Evolutionary conservation across 2,329 filamentous ascomycete genomes (phyloP).

Genomic region (Akanthomyces dipterigenus): DNA sequence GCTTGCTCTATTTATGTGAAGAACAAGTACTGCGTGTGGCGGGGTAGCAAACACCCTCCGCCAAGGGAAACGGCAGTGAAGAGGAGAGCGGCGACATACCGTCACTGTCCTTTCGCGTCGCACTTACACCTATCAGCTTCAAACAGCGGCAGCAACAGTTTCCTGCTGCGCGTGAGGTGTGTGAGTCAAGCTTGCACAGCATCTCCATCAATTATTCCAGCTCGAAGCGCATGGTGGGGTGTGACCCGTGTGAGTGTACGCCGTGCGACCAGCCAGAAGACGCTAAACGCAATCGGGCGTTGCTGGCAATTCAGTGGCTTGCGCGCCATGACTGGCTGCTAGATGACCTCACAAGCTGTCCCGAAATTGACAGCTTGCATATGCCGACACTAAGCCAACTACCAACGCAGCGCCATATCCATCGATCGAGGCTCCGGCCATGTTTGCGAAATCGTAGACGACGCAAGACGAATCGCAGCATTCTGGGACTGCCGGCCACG

Average conservation of each 20-base stretch:
- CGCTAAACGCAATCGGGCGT: conserved; percentile 7
- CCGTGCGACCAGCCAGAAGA: not conserved
- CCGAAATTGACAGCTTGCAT: conserved; percentile 8
- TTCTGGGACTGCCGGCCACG: not conserved
- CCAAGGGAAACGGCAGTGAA: not conserved
- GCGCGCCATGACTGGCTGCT: not conserved
- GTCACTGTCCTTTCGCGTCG: not conserved
- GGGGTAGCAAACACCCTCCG: not conserved
- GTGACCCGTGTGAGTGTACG: not conserved
- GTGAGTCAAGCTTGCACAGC: not conserved
- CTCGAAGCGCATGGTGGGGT: not conserved
- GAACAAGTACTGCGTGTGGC: not conserved
- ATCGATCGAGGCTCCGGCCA: not conserved
- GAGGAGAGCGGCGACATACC: not conserved
- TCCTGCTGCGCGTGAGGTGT: not conserved
- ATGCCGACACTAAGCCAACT: not conserved
- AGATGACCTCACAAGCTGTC: conserved; percentile 11
- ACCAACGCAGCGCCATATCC: not conserved
- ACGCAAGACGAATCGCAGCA: not conserved
- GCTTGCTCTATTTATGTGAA: not conserved
- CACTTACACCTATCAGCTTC: not conserved
- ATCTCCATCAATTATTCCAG: not conserved
- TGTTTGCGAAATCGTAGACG: not conserved
- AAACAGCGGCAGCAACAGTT: not conserved
- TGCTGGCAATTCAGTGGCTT: not conserved